Evolutionary conservation across 768 basidiomycete genomes (phyloP), one percentile per base, ranked within the genome.

Genomic region (Hydnum rufescens): DNA sequence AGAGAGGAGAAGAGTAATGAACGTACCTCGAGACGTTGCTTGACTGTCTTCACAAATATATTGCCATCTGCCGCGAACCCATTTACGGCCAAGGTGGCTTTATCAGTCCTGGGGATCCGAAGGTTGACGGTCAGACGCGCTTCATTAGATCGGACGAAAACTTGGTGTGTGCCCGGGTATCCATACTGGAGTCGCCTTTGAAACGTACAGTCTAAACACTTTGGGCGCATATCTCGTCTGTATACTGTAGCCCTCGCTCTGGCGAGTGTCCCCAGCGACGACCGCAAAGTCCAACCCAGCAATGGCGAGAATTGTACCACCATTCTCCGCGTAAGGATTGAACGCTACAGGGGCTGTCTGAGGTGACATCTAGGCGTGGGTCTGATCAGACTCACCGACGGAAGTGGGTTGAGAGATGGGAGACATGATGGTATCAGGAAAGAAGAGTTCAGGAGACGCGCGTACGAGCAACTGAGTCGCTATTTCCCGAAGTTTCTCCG

Each of bases 61-160:
- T 92, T 92, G 25, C 88, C 93, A 63, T 99, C 95, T 46, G 92
- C 95, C 42, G 88, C 85, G 64, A 96, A 97, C 5, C 95, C 95
- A 60, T 96, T 95, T 32, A 95, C 88, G 19, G 93, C 90, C 22
- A 99, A 71, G 3, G 90, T 87, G 30, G 86, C 86, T 60, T 80
- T 85, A 67, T 90, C 87, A 18, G 88, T 93, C 63, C 89, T 93
- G 65, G 36, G 50, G 28, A 16, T 18, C 29, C 5, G 51, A 8
- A 52, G 58, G 39, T 55, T 19, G 22, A 28, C 31, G 32, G 13
- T 16, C 26, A 19, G 29, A 29, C 18, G 32, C 46, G 34, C 6
- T 13, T 25, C 13, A 47, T 13, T 13, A 47, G 16, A 13, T 47
- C 13, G 25, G 26, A 16, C 13, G 13, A 8, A 16, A 13, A 47